Conservation (phyloP, 139 green algal species). For the Mychonastes homosphaera region DNA sequence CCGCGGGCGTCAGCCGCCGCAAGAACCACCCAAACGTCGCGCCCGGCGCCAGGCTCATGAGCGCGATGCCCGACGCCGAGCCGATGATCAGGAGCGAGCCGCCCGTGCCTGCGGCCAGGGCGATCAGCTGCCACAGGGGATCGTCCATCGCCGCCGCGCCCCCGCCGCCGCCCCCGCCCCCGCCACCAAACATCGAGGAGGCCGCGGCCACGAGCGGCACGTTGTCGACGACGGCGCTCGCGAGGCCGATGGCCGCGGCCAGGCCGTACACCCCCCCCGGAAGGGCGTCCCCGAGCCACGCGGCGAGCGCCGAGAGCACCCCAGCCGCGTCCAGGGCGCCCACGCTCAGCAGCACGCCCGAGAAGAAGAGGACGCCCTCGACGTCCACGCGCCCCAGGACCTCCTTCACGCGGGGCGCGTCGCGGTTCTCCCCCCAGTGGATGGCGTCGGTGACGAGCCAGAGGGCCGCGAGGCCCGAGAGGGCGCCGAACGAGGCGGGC, state of each 20-base stretch:
- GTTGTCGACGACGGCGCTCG: conserved; percentile 60
- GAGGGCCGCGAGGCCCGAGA: conserved; percentile 47
- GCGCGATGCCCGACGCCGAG: conserved; percentile 52
- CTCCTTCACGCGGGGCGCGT: conserved; percentile 1
- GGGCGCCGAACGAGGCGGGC: conserved; percentile 64
- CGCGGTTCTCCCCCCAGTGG: conserved; percentile 46
- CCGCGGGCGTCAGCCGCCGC: conserved; percentile 41
- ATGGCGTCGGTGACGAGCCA: conserved; percentile 67
- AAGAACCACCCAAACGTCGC: conserved; percentile 60
- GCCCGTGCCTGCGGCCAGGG: conserved; percentile 45
- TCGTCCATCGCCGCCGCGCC: conserved; percentile 23
- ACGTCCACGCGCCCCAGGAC: conserved; percentile 12
- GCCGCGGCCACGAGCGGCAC: conserved; percentile 59
- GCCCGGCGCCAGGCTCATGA: conserved; percentile 56
- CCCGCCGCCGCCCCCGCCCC: too few species aligned
- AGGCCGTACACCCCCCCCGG: conserved; percentile 31
- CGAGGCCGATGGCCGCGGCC: conserved; percentile 53
- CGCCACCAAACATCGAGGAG: conserved; percentile 74
- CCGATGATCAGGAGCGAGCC: conserved; percentile 67
- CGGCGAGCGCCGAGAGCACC: conserved; percentile 41
- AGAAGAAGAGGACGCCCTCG: conserved; percentile 61
- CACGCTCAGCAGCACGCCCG: conserved; percentile 59
- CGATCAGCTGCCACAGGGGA: conserved; percentile 39
- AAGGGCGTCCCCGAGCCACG: conserved; percentile 29
- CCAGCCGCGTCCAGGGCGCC: conserved; percentile 46